phyloP scores from a whole-genome alignment of 352 stramenopile genomes.

The Peronosclerospora sorghi region DNA sequence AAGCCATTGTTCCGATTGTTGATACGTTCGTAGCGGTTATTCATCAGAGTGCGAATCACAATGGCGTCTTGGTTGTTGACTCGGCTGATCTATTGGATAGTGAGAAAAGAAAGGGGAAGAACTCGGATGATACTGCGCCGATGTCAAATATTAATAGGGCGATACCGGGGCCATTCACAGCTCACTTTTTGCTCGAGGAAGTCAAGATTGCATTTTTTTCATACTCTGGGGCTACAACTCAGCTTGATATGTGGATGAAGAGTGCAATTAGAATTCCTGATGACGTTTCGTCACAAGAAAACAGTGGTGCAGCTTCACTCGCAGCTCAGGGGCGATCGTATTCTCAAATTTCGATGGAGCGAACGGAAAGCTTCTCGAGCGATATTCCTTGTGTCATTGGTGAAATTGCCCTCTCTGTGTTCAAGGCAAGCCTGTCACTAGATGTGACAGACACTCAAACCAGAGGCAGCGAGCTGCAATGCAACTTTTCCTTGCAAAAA shows the following conservation, averaged over 20 bases:
- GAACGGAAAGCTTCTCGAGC: conserved; percentile 17
- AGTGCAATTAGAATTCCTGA: conserved; percentile 23
- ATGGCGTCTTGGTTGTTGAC: conserved; percentile 6
- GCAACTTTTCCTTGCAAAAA: conserved; percentile 35
- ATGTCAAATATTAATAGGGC: background rate
- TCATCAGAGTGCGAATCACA: conserved; percentile 14
- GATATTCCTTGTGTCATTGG: conserved; percentile 28
- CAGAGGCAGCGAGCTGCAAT: conserved; percentile 12
- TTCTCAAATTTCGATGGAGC: conserved; percentile 23
- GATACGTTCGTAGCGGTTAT: conserved; percentile 15
- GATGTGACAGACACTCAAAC: conserved; percentile 3
- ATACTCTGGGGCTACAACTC: conserved; percentile 28
- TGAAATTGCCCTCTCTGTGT: conserved; percentile 19
- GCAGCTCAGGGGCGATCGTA: conserved; percentile 13
- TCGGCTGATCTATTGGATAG: conserved; percentile 4
- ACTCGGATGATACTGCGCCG: background rate
- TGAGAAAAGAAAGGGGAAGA: conserved; percentile 1
- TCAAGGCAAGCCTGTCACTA: conserved; percentile 15
- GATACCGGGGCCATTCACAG: conserved; percentile 10
- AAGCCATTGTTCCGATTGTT: conserved; percentile 22
- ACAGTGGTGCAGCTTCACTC: conserved; percentile 15
- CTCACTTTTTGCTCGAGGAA: conserved; percentile 29
- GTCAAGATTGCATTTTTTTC: conserved; percentile 39
- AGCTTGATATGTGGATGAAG: conserved; percentile 52
- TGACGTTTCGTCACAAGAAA: conserved; percentile 27